Evolutionary conservation across 768 basidiomycete species (phyloP).

Genomic region (Suillus discolor): DNA sequence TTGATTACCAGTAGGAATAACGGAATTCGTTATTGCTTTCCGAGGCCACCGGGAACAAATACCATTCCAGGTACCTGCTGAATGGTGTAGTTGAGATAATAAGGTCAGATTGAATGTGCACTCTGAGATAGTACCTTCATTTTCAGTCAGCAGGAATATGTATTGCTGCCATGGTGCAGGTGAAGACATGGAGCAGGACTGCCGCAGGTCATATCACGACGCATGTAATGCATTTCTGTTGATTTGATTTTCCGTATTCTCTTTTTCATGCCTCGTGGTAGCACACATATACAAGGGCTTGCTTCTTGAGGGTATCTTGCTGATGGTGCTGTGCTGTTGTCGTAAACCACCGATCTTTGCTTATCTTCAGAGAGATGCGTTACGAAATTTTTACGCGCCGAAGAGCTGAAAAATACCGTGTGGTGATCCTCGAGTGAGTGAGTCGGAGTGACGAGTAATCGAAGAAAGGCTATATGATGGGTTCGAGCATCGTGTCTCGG

Average conservation of each 20-base stretch:
- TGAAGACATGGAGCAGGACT: neutral
- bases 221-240: neutral
- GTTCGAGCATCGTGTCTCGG: neutral
- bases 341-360: neutral
- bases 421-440: neutral
- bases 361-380: neutral
- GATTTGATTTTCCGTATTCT: neutral
- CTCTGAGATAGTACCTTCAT: neutral
- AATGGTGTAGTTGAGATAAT: neutral
- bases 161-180: neutral
- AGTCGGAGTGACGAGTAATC: neutral
- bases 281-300: neutral
- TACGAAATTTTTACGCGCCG: neutral
- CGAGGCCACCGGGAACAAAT: neutral
- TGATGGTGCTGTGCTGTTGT: neutral
- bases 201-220: neutral
- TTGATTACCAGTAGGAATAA: neutral
- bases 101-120: neutral
- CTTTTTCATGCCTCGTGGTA: neutral
- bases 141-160: neutral
- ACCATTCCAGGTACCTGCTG: neutral
- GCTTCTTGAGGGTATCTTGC: neutral
- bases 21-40: neutral
- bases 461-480: neutral
- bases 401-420: neutral